Evolutionary conservation across 2,329 filamentous ascomycete genomes (phyloP), one percentile per base, ranked within the genome.

Genomic region (Monosporascus sp.): DNA sequence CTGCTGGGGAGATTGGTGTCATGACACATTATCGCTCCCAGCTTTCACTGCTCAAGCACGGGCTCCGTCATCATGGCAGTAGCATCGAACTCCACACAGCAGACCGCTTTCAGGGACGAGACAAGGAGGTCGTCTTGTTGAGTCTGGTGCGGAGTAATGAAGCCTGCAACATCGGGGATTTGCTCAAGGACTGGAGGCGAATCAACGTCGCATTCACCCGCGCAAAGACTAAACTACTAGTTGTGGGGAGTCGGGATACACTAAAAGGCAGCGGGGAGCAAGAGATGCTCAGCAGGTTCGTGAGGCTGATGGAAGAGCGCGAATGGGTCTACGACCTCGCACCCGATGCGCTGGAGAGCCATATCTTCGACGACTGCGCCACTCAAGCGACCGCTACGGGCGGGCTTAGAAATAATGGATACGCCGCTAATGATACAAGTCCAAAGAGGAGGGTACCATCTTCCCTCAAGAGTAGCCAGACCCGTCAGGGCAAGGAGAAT

Each of bases 11-110:
- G 50, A 91, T 99, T 52, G 94, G 94, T 47, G 88, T 99, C 60
- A 97, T 99, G 74, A 97, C 94, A 17, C 91, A 97, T 70, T 99
- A 99, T 71, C 89, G 94, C 54, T 92, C 89, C 6, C 94, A 99
- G 69, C 83, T 99, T 1, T 85, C 90, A 0, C 76, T 96, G 2
- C 78, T 99, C 1, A 89, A 89, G 58, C 83, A 92, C 55, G 79
- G 78, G 11, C 81, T 96, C 36, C 82, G 83, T 34, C 75, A 73
- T 42, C 71, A 78, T 60, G 72, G 77, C 0, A 60, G 76, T 0
- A 81, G 82, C 2, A 84, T 99, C 1, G 94, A 99, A 71, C 91
- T 97, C 80, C 91, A 99, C 70, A 97, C 94, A 0, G 92, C 94
- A 3, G 94, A 99, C 71, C 90, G 93, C 45, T 99, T 96, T 70